Evolutionary conservation across 176 grass and related monocot species (phyloP).

Genomic region (Oryza glumipatula): DNA sequence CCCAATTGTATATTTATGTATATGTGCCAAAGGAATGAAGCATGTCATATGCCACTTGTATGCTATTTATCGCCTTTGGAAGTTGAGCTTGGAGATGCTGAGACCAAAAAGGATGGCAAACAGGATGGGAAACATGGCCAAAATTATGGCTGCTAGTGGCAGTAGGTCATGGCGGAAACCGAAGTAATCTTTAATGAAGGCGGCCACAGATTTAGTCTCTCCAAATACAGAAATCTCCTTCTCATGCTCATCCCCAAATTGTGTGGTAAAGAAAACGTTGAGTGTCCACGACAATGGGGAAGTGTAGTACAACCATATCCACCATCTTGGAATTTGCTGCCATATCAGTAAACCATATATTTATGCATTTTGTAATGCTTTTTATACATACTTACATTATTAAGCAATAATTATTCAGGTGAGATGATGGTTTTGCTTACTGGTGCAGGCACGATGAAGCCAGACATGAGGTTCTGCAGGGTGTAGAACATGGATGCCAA

Average conservation of each 20-base stretch:
- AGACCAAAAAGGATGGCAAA: conserved; percentile 66
- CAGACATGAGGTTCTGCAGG: background rate
- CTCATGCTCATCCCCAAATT: conserved; percentile 55
- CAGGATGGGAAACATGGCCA: conserved; percentile 50
- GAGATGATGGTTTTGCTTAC: conserved; percentile 46
- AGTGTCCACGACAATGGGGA: conserved; percentile 65
- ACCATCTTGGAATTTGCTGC: conserved; percentile 89
- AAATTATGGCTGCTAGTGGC: conserved; percentile 46
- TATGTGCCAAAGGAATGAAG: too few relatives aligned
- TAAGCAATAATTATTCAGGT: too few relatives aligned
- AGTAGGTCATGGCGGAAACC: conserved; percentile 57
- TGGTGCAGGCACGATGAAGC: conserved; percentile 63
- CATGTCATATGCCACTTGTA: background rate
- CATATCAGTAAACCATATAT: conserved; percentile 28
- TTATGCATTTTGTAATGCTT: background rate
- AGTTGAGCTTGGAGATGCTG: conserved; percentile 70
- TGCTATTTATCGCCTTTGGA: conserved; percentile 62
- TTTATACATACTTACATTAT: background rate
- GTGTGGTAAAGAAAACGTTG: conserved; percentile 68
- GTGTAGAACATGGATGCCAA: conserved; percentile 64
- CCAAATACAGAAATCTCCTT: conserved; percentile 44
- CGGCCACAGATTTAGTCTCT: conserved; percentile 54
- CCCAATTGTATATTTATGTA: too few relatives aligned
- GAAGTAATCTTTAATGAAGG: conserved; percentile 68
- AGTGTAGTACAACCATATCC: conserved; percentile 79